A percentile compares a stretch with the other conserved stretches of the same genome.
These are phyloP conservation scores for Globisporangium cederbergense DNA, from an alignment of 352 stramenopile species.

Conservation along the genomic window DNA sequence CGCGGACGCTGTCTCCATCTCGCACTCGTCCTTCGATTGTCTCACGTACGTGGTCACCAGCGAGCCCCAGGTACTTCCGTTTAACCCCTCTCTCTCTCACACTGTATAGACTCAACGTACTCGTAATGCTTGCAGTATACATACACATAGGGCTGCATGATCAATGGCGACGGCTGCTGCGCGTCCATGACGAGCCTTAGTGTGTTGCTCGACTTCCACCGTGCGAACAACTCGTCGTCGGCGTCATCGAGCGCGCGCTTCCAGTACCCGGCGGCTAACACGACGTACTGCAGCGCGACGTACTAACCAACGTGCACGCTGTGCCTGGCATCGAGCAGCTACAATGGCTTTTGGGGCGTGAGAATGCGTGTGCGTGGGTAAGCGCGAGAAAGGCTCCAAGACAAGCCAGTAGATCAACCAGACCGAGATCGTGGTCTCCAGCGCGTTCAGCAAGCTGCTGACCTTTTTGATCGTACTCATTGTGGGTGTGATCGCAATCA, in stretches of 20 bases:
- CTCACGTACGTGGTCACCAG: slow-evolving; percentile 1
- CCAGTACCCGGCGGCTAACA: background rate
- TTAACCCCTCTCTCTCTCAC: background rate
- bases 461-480: background rate
- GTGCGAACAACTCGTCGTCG: background rate
- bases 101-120: too few species aligned
- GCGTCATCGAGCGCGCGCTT: background rate
- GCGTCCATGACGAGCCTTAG: background rate
- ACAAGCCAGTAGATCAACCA: background rate
- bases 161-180: background rate
- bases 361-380: background rate
- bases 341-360: background rate
- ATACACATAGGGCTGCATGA: background rate
- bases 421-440: background rate
- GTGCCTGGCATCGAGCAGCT: background rate
- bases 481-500: background rate
- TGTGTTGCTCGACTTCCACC: background rate
- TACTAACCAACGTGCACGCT: background rate
- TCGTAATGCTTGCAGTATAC: too few species aligned
- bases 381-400: background rate
- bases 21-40: slow-evolving; percentile 3
- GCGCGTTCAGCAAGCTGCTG: background rate
- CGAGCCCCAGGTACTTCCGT: background rate
- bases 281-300: background rate
- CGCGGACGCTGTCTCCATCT: background rate